phyloP scores from a whole-genome alignment of 2,329 filamentous ascomycete genomes.

The Elsinoe necatrix region DNA sequence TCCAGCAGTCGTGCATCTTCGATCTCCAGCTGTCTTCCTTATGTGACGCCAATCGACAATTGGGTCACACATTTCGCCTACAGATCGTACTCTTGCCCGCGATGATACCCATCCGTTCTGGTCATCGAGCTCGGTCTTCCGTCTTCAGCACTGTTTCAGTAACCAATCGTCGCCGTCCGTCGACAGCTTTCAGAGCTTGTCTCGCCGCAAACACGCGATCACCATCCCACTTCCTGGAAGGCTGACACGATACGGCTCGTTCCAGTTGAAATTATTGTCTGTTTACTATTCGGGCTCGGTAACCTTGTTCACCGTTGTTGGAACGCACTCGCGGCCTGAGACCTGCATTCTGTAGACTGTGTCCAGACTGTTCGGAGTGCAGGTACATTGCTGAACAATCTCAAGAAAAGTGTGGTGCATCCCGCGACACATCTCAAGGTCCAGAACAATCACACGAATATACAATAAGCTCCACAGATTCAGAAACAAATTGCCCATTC shows the following conservation, averaged over 20 bases:
- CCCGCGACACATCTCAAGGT: background rate
- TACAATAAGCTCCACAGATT: background rate
- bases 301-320: conserved; percentile 6
- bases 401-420: background rate
- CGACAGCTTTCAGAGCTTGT: background rate
- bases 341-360: background rate
- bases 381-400: background rate
- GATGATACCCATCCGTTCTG: conserved; percentile 1
- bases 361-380: background rate
- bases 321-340: background rate
- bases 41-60: conserved; percentile 5
- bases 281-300: conserved; percentile 1
- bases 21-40: conserved; percentile 7
- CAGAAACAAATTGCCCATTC: conserved; percentile 7
- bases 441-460: background rate
- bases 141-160: background rate
- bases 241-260: conserved; percentile 10
- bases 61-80: background rate
- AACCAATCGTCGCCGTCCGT: background rate
- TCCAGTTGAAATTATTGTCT: conserved; percentile 1
- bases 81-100: background rate
- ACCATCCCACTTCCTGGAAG: conserved; percentile 7
- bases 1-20: conserved; percentile 3
- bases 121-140: conserved; percentile 1
- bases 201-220: conserved; percentile 12